Evolutionary conservation across 164 flowering plant genomes (phyloP), one percentile per base, ranked within the genome.

Genomic region (Cinnamomum micranthum): DNA sequence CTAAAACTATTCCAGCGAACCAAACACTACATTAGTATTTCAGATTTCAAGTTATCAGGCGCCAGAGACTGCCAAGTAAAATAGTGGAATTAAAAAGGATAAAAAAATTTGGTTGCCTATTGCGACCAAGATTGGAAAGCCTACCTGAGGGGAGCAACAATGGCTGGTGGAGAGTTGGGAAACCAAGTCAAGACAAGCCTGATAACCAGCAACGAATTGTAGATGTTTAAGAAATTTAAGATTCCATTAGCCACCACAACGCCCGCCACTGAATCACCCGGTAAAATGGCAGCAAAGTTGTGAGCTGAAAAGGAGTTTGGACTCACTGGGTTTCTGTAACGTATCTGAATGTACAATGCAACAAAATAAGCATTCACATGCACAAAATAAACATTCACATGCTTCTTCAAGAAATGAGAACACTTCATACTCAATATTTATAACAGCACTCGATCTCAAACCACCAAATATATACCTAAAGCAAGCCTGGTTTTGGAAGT

Each of bases 181-280:
- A 95, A 95, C 99, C 99, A 95, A 59, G 99, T 95, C 82, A 95
- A 85, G 69, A 95, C 98, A 73, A 95, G 96, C 87, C 99, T 86
- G 68, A 80, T 84, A 78, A 93, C 81, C 86, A 95, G 80, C 72
- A 95, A 55, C 19, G 98, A 86, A 77, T 92, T 93, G 82, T 91
- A 95, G 72, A 95, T 75, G 81, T 88, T 95, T 79, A 95, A 81
- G 89, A 95, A 95, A 79, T 92, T 95, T 41, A 68, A 22, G 64
- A 95, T 75, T 20, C 99, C 99, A 84, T 87, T 95, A 9, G 93
- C 78, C 74, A 84, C 97, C 77, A 95, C 97, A 31, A 95, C 17
- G 41, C 96, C 97, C 3, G 96, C 99, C 59, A 91, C 89, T n/a
- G 99, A 92, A 80, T 95, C 97, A 17, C 97, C 99, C 0, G 97